Percentiles rank a stretch among this genome's conserved stretches.
Evolutionary conservation across 2,329 filamentous ascomycete genomes (phyloP).

Genomic region (Ascochyta viciae-villosae): DNA sequence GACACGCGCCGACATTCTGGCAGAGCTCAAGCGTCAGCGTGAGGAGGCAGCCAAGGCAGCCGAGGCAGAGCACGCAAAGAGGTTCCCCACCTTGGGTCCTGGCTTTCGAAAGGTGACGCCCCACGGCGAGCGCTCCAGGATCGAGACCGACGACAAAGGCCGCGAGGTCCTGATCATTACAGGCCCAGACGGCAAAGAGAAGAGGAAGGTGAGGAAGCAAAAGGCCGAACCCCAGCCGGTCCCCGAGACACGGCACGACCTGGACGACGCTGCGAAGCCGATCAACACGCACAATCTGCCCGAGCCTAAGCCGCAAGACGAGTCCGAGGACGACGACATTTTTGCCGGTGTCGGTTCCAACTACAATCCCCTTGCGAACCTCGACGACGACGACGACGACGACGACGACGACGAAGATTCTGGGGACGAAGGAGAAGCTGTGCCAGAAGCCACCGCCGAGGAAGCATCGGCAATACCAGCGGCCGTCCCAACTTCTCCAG

Average conservation of each 20-base stretch:
- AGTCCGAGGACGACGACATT: conserved; percentile 65
- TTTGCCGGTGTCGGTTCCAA: conserved; percentile 66
- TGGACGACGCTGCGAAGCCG: conserved; percentile 55
- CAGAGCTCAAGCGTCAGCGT: conserved; percentile 64
- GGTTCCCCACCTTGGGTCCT: conserved; percentile 57
- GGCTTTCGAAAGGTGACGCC: conserved; percentile 63
- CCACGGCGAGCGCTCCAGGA: conserved; percentile 58
- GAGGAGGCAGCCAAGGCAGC: conserved; percentile 54
- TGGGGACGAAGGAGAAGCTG: conserved; percentile 15
- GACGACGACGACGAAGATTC: conserved; percentile 49
- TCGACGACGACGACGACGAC: conserved; percentile 58
- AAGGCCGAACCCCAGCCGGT: conserved; percentile 42
- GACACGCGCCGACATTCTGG: conserved; percentile 65
- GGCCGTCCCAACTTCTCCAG: neutral
- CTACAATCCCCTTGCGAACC: conserved; percentile 65
- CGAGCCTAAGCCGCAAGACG: conserved; percentile 29
- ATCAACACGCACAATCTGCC: conserved; percentile 51
- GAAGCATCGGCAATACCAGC: neutral
- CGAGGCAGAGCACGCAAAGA: conserved; percentile 49
- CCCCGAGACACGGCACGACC: conserved; percentile 50
- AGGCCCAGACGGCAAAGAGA: conserved; percentile 66
- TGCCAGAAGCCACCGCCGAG: neutral
- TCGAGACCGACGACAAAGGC: conserved; percentile 63
- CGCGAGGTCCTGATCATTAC: conserved; percentile 66
- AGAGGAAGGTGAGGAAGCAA: conserved; percentile 66